Base-by-base conservation (phyloP, 208 protist genomes). In the Leishmania guyanensis region DNA sequence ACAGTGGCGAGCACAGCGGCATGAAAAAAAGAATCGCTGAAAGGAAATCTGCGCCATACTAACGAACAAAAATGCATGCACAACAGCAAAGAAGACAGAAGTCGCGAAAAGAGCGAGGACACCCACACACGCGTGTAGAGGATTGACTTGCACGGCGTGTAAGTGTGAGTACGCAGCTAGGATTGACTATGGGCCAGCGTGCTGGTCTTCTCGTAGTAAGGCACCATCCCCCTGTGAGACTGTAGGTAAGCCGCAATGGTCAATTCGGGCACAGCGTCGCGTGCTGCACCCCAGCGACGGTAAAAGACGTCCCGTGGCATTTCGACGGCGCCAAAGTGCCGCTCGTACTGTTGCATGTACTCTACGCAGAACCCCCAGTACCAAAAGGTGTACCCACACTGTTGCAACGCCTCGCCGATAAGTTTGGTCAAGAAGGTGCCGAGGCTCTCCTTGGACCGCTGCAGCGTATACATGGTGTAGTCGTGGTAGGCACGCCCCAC, bases 401-500 rank as follows among this genome's bases (percentile, higher is more conserved):
- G 46, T 75, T 97, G 86, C 74, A 97, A 84, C 48, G 93, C 90
- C 72, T 93, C 90, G 1, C 87, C 91, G 2, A 97, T 14, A n/a
- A 94, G 68, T 81, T 94, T 95, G 17, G 91, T 93, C 48, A 92
- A 58, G 29, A 90, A 81, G 2, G 86, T 90, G 48, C 91, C 93
- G n/a, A 90, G 88, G 26, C 88, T 71, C 17, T 86, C 83, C 10
- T 68, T 39, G 43, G 50, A 54, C 29, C 75, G 86, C 10, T 69
- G 50, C 51, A 84, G 22, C 10, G 93, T 95, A 85, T 88, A 97
- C 91, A 97, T 97, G 48, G 91, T 94, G 81, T 89, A 93, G 86
- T 95, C 93, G 77, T 95, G 90, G 77, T 91, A 95, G 48, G 91
- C 87, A 22, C 86, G 48, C 26, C 93, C 93, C 43, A 94, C 53